These are phyloP conservation scores for Knufia fluminis DNA, from an alignment of 2,329 filamentous ascomycete species.

Conservation along the genomic window DNA sequence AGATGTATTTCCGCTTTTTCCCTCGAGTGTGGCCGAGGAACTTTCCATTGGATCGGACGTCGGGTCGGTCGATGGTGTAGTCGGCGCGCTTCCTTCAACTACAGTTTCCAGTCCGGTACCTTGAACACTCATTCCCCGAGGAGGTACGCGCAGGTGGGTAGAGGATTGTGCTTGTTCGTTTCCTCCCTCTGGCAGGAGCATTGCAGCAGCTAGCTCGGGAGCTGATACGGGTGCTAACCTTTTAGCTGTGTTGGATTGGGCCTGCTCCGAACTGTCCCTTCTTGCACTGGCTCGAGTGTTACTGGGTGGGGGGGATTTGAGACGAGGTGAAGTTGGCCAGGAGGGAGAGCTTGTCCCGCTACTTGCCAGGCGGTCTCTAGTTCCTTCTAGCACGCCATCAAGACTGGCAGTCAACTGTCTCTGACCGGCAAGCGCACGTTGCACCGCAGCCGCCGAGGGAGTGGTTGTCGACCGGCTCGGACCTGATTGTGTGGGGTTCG, in stretches of 20 bases:
- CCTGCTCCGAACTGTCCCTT: slow-evolving; percentile 37
- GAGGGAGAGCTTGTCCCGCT: slow-evolving; percentile 46
- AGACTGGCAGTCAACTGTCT: slow-evolving; percentile 53
- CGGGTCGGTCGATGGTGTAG: slow-evolving; percentile 50
- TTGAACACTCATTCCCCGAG: slow-evolving; percentile 50
- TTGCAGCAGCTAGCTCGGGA: slow-evolving; percentile 15
- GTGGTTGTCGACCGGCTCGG: slow-evolving; percentile 31
- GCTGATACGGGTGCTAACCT: slow-evolving; percentile 23
- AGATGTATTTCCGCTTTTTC: slow-evolving; percentile 28
- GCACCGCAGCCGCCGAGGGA: slow-evolving; percentile 53
- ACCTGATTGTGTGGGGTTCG: slow-evolving; percentile 44
- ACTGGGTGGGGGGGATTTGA: slow-evolving; percentile 65
- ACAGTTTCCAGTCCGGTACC: slow-evolving; percentile 73
- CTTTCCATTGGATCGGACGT: slow-evolving; percentile 25
- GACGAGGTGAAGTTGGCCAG: slow-evolving; percentile 68
- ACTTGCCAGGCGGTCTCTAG: slow-evolving; percentile 54
- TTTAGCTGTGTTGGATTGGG: slow-evolving; percentile 43
- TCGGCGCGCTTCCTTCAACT: slow-evolving; percentile 74
- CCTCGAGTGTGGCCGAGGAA: slow-evolving; percentile 32
- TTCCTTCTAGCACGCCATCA: slow-evolving; percentile 53
- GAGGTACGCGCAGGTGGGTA: slow-evolving; percentile 46
- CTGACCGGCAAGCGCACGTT: slow-evolving; percentile 59
- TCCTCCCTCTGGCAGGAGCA: slow-evolving; percentile 14
- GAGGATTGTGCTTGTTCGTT: slow-evolving; percentile 33
- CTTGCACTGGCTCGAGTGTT: slow-evolving; percentile 27